These are phyloP conservation scores for Thalassia testudinum DNA, from an alignment of 116 monocot genomes.

Conservation along the genomic window DNA sequence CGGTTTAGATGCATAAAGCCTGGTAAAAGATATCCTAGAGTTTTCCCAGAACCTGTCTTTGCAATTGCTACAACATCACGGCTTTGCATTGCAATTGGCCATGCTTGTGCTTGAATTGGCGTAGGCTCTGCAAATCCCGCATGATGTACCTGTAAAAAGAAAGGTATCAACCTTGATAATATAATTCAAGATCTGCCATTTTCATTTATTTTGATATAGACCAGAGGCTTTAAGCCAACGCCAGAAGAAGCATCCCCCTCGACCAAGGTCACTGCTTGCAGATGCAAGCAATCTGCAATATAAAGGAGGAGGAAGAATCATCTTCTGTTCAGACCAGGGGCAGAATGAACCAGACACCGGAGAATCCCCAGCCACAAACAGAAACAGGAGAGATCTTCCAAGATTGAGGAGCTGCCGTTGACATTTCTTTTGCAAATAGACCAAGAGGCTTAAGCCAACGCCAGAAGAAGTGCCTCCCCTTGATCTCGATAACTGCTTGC, in stretches of 20 bases:
- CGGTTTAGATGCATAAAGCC: slow-evolving; percentile 71
- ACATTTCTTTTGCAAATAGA: slow-evolving; percentile 3
- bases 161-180: background rate
- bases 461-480: slow-evolving; percentile 6
- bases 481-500: slow-evolving; percentile 29
- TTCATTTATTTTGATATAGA: slow-evolving; percentile 1
- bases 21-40: slow-evolving; percentile 89
- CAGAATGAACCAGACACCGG: slow-evolving; percentile 17
- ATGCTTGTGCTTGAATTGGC: slow-evolving; percentile 89
- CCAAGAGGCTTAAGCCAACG: slow-evolving; percentile 23
- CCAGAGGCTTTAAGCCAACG: slow-evolving; percentile 20
- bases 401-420: slow-evolving; percentile 3
- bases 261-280: slow-evolving; percentile 32
- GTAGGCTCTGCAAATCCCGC: slow-evolving; percentile 82
- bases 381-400: slow-evolving; percentile 15
- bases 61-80: slow-evolving; percentile 92
- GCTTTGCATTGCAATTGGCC: slow-evolving; percentile 70
- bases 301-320: slow-evolving; percentile 31
- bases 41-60: slow-evolving; percentile 97
- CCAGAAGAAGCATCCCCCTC: slow-evolving; percentile 22
- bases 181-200: too few relatives aligned
- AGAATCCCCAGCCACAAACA: slow-evolving; percentile 17
- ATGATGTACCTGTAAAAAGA: slow-evolving; percentile 52
- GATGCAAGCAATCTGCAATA: slow-evolving; percentile 40
- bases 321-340: slow-evolving; percentile 29